These are phyloP conservation scores for Infundibulicybe gibba DNA, from an alignment of 768 basidiomycete species.

Conservation along the genomic window DNA sequence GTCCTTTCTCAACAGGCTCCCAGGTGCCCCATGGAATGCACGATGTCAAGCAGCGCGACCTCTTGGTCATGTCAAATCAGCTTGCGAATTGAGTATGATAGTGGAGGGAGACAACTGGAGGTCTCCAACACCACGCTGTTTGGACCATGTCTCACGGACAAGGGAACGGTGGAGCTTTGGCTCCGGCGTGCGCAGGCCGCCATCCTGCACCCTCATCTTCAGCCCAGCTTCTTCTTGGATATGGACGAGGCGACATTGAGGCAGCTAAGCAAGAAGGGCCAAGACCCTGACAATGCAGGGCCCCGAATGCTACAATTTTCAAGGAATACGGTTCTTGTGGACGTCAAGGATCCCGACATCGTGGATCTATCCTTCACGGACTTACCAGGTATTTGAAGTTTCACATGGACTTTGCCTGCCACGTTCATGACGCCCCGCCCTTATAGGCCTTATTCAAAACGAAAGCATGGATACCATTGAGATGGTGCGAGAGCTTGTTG, in stretches of 20 bases:
- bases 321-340: slow-evolving; percentile 45
- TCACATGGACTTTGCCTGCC: slow-evolving; percentile 3
- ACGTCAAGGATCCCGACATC: slow-evolving; percentile 37
- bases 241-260: slow-evolving; percentile 21
- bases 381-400: slow-evolving; percentile 39
- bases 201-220: slow-evolving; percentile 41
- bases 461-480: slow-evolving; percentile 32
- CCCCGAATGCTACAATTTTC: slow-evolving; percentile 32
- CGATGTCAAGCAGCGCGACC: slow-evolving; percentile 33
- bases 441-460: slow-evolving; percentile 53
- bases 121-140: slow-evolving; percentile 25
- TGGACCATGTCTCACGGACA: slow-evolving; percentile 36
- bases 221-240: slow-evolving; percentile 16
- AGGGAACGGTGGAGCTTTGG: slow-evolving; percentile 42
- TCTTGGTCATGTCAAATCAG: slow-evolving; percentile 43
- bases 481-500: slow-evolving; percentile 46
- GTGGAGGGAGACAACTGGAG: slow-evolving; percentile 17
- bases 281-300: neutral
- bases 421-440: slow-evolving; percentile 11
- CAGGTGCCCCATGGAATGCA: slow-evolving; percentile 54
- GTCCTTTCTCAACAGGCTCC: neutral
- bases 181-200: slow-evolving; percentile 61
- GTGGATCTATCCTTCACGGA: slow-evolving; percentile 53
- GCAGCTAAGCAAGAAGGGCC: neutral
- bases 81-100: slow-evolving; percentile 22